A percentile compares a stretch with the other conserved stretches of the same genome.
Evolutionary conservation across 192 early-diverging fungal genomes (phyloP).

Genomic region (Funneliformis geosporum): DNA sequence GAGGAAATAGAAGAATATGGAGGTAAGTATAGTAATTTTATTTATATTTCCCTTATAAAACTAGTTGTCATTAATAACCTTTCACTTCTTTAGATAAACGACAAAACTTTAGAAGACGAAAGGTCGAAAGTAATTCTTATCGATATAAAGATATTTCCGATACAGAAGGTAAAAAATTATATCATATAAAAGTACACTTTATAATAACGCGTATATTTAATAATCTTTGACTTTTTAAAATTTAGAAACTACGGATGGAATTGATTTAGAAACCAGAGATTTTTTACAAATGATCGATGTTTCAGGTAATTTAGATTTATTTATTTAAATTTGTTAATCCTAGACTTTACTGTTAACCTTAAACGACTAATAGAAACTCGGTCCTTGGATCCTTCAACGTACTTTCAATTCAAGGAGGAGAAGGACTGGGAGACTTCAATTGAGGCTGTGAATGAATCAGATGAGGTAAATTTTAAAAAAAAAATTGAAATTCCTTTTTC

Average conservation of each 20-base stretch:
- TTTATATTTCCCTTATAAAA: neutral
- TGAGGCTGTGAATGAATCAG: neutral
- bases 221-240: neutral
- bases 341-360: neutral
- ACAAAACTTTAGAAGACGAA: neutral
- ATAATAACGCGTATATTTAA: neutral
- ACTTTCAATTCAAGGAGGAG: constrained; percentile 24
- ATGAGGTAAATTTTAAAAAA: neutral
- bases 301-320: neutral
- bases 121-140: neutral
- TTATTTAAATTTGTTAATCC: neutral
- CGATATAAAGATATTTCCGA: neutral
- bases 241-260: neutral
- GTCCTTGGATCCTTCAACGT: constrained; percentile 19
- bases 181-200: neutral
- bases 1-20: neutral
- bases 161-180: neutral
- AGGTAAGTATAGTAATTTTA: neutral
- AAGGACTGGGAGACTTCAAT: constrained; percentile 7
- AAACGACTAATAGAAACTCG: neutral
- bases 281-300: constrained; percentile 11
- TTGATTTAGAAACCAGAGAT: neutral
- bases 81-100: neutral
- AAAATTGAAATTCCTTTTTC: neutral
- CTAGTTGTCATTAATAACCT: neutral